Conservation (phyloP, 2,329 filamentous ascomycete genomes). For the Metarhizium guizhouense region DNA sequence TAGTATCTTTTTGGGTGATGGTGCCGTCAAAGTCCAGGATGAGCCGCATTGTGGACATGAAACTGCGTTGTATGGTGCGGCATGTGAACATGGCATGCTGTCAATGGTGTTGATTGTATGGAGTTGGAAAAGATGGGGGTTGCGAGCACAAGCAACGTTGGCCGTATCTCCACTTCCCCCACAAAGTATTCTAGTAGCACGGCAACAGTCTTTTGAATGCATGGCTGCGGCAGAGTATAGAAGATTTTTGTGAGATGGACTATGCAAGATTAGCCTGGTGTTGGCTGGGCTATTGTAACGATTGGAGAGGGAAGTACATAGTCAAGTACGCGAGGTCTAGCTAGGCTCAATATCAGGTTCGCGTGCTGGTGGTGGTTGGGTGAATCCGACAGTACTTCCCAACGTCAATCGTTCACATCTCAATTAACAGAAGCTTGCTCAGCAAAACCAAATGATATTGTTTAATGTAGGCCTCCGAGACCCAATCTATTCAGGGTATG, state of each 20-base stretch:
- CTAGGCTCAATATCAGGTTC: not conserved
- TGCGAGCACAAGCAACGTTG: not conserved
- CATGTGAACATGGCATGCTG: not conserved
- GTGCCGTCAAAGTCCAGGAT: slow-evolving; percentile 53
- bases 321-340: too few species aligned
- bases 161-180: not conserved
- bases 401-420: not conserved
- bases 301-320: too few species aligned
- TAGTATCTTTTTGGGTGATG: slow-evolving; percentile 46
- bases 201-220: not conserved
- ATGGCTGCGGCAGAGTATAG: too few species aligned
- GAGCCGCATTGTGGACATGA: slow-evolving; percentile 28
- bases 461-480: slow-evolving; percentile 2
- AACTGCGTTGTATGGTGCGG: not conserved
- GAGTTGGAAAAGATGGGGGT: not conserved
- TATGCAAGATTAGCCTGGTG: too few species aligned
- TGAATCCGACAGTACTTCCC: not conserved
- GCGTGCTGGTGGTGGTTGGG: too few species aligned
- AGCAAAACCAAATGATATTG: not conserved
- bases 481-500: slow-evolving; percentile 17
- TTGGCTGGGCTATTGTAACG: too few species aligned
- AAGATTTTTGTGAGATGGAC: too few species aligned
- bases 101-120: not conserved
- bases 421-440: not conserved
- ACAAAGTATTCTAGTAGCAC: not conserved